Conservation (phyloP, 139 green algal species). For the Tetraselmis chui region DNA sequence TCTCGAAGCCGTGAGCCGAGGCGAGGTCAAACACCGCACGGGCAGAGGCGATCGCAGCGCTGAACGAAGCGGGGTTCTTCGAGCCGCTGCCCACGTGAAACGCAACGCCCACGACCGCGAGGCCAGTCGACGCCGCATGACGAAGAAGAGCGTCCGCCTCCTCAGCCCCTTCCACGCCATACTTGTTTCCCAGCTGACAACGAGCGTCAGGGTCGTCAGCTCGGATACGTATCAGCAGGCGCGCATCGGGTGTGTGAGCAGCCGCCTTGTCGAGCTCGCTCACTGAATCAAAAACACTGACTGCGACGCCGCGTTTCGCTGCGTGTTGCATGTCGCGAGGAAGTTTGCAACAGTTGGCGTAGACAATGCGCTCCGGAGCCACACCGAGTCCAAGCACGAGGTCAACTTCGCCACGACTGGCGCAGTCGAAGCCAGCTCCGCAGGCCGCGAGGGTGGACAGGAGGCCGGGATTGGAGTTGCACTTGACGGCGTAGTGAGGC, state of each 20-base stretch:
- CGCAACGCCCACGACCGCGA: conserved; percentile 78
- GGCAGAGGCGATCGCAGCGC: conserved; percentile 56
- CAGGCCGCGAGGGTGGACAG: conserved; percentile 72
- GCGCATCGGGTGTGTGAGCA: conserved; percentile 45
- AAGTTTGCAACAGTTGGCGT: conserved; percentile 92
- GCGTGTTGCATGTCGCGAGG: conserved; percentile 65
- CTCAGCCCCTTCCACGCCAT: conserved; percentile 72
- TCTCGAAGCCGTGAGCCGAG: conserved; percentile 58
- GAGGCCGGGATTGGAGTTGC: conserved; percentile 81
- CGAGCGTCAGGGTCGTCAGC: conserved; percentile 67
- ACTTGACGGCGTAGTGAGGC: conserved; percentile 72
- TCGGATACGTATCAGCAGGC: conserved; percentile 82
- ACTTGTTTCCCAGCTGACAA: conserved; percentile 80
- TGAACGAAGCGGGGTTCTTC: conserved; percentile 72
- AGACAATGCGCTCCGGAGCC: conserved; percentile 72
- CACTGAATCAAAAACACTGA: conserved; percentile 91
- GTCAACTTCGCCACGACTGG: conserved; percentile 76
- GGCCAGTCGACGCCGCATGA: conserved; percentile 40
- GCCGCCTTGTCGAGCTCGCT: conserved; percentile 89
- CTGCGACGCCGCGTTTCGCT: not conserved
- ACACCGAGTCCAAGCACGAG: conserved; percentile 75
- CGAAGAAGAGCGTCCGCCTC: conserved; percentile 39
- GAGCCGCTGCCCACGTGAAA: conserved; percentile 94
- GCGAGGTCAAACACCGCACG: conserved; percentile 73
- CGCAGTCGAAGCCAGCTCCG: conserved; percentile 93